Evolutionary conservation across 1,284 basidiomycete species (phyloP).

Genomic region (Phaffia rhodozyma): DNA sequence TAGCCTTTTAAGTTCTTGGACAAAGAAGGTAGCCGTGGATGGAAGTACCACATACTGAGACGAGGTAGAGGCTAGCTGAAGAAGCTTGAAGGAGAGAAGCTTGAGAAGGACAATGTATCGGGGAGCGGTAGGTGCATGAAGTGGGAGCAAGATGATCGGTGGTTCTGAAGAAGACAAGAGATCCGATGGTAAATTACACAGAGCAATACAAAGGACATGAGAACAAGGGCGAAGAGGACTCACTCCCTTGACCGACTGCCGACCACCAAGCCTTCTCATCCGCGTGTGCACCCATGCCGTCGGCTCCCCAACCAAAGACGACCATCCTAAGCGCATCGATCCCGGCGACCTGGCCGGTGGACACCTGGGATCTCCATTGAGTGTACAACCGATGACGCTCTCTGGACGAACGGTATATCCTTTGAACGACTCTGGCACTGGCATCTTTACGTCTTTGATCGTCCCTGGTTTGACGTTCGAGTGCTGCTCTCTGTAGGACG

Average conservation of each 20-base stretch:
- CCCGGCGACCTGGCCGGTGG: neutral
- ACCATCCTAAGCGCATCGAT: slow-evolving; percentile 6
- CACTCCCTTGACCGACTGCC: slow-evolving; percentile 1
- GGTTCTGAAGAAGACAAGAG: neutral
- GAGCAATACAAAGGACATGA: too few relatives aligned
- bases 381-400: neutral
- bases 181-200: neutral
- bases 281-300: neutral
- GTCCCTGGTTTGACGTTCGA: neutral
- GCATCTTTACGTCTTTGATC: neutral
- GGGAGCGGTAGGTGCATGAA: slow-evolving; percentile 7
- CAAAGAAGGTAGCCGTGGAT: too few relatives aligned
- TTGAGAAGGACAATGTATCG: slow-evolving; percentile 7
- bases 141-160: slow-evolving; percentile 12
- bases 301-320: slow-evolving; percentile 1
- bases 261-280: slow-evolving; percentile 1
- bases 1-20: too few relatives aligned
- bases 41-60: neutral
- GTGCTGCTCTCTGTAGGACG: neutral
- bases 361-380: slow-evolving; percentile 3
- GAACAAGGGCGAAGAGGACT: neutral
- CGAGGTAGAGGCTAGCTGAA: slow-evolving; percentile 2
- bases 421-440: neutral
- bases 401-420: neutral
- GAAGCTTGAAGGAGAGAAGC: slow-evolving; percentile 1